A percentile compares a stretch with the other conserved stretches of the same genome.
Conservation (phyloP, 116 monocot species). For the Papilionanthe hybrid region DNA sequence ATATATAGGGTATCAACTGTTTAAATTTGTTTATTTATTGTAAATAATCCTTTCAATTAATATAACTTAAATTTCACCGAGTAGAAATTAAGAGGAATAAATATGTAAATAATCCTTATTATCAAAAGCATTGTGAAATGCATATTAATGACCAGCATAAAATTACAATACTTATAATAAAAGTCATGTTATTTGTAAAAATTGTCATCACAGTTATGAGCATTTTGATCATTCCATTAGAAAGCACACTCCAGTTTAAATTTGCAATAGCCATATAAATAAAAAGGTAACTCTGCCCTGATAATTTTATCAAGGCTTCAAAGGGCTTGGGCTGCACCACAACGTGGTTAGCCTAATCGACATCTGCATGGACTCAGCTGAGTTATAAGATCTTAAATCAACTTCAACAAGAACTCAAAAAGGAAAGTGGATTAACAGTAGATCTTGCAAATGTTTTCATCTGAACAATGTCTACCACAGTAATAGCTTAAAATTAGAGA, state of each 20-base stretch:
- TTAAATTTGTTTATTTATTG: neutral
- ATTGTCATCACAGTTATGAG: neutral
- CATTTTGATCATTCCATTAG: neutral
- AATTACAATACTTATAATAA: neutral
- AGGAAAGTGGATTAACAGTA: too few species aligned
- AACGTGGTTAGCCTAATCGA: too few species aligned
- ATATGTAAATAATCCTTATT: neutral
- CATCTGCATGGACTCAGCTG: too few species aligned
- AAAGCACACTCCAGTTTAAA: neutral
- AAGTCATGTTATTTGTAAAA: neutral
- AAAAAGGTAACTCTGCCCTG: too few species aligned
- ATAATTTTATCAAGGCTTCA: too few species aligned
- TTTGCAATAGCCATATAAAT: too few species aligned
- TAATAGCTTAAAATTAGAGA: neutral
- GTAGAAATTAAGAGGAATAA: neutral
- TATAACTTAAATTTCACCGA: neutral
- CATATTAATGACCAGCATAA: too few species aligned
- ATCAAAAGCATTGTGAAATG: neutral
- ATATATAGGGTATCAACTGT: neutral
- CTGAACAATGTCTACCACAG: neutral
- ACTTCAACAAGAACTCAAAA: too few species aligned
- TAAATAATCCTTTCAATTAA: neutral
- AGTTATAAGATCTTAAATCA: neutral
- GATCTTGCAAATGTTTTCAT: too few species aligned
- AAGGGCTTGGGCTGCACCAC: too few species aligned